Evolutionary conservation across 441 rosid genomes (phyloP), one percentile per base, ranked within the genome.

Genomic region (Euphorbia celastroides): DNA sequence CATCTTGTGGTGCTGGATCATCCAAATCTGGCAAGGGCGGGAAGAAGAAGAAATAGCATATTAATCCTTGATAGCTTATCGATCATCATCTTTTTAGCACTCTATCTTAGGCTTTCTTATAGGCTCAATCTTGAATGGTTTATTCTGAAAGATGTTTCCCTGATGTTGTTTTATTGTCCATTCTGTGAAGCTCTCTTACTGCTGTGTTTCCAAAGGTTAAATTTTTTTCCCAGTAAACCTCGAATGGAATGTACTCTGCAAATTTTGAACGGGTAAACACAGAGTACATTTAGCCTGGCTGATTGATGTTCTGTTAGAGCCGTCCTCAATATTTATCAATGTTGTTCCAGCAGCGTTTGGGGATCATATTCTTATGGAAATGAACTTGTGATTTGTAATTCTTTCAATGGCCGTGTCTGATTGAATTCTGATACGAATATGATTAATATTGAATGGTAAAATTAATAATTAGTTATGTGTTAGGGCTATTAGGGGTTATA

Each of bases 1-100:
- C 56, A 52, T 52, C 57, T 4, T 85, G 93, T 65, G 68, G 70
- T 26, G 32, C 87, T 1, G 93, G 90, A 56, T 32, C 92, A 68
- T 85, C 93, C 52, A 88, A 92, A 79, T 77, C 92, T 2, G 87
- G 93, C 59, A 92, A 89, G 81, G 85, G 92, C 38, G 89, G 97
- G 50, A 94, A 71, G 72, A 94, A 94, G 88, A 92, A 86, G 86
- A 79, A 97, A 83, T 86, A 81, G 79, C 32, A 62, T 30, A 10
- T 56, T 23, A 22, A 44, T 26, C 7, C 20, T 67, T 26, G 38
- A n/a, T 26, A 38, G 26, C 42, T 32, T 42, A 57, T 31, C 48
- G 58, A 67, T 2, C 23, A 41, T 56, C n/a, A 17, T 66, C 20
- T 27, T 42, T 30, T 58, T 52, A 22, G 3, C 17, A 38, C 31